phyloP scores from a whole-genome alignment of 108 stramenopile genomes.

The Poteriospumella lacustris region DNA sequence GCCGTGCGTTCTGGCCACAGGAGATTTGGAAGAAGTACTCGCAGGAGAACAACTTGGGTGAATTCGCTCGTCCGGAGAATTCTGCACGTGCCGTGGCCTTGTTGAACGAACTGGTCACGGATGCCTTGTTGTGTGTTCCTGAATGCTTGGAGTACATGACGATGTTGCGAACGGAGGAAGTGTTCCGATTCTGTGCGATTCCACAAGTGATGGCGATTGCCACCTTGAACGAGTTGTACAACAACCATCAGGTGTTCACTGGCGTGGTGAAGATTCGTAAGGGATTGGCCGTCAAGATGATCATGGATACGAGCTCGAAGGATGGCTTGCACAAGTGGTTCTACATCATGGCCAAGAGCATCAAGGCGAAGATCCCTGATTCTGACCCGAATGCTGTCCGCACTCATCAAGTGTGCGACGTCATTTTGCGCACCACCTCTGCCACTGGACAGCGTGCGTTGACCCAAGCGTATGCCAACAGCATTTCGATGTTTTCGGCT shows the following conservation, averaged over 20 bases:
- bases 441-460: no score
- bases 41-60: constrained; percentile 68
- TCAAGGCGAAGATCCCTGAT: constrained; percentile 32
- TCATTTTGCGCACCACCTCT: neutral
- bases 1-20: constrained; percentile 97
- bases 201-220: constrained; percentile 99
- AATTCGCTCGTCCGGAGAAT: constrained; percentile 61
- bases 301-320: constrained; percentile 31
- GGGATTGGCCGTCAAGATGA: constrained; percentile 53
- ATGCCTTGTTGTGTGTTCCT: constrained; percentile 86
- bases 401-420: neutral
- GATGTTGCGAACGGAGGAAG: constrained; percentile 68
- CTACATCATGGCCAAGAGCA: constrained; percentile 25
- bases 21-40: constrained; percentile 82
- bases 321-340: constrained; percentile 38
- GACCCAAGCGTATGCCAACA: no score
- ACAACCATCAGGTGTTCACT: constrained; percentile 85
- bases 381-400: constrained; percentile 40
- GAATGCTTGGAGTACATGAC: constrained; percentile 87
- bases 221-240: constrained; percentile 85
- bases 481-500: no score
- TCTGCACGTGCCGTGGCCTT: constrained; percentile 60
- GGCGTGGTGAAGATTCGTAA: constrained; percentile 89
- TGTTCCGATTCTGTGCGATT: constrained; percentile 97
- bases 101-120: constrained; percentile 90